These are phyloP conservation scores for Paratinospora sagittata DNA, from an alignment of 164 flowering plant species.

Conservation along the genomic window DNA sequence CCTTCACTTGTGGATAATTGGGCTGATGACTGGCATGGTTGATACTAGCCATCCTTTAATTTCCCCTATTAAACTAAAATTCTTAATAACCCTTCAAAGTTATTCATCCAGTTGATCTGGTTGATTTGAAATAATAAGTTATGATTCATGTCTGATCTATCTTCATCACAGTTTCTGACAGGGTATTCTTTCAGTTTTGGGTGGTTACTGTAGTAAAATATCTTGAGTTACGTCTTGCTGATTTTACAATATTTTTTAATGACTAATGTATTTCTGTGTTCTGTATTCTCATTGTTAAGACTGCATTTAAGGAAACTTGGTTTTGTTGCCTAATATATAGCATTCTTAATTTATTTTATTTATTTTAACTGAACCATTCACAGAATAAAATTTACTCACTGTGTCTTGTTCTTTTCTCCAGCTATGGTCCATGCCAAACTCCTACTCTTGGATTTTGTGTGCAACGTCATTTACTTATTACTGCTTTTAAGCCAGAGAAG, in stretches of 20 bases:
- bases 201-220: not conserved
- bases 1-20: too few relatives aligned
- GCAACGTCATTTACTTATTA: constrained; percentile 81
- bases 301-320: too few relatives aligned
- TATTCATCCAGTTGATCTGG: not conserved
- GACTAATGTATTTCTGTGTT: too few relatives aligned
- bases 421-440: constrained; percentile 98
- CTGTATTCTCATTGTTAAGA: too few relatives aligned
- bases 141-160: not conserved
- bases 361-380: not conserved
- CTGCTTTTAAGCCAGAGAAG: constrained; percentile 82
- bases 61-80: too few relatives aligned
- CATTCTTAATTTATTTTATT: not conserved
- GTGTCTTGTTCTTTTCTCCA: constrained; percentile 18
- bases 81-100: not conserved
- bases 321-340: not conserved
- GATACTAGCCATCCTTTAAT: not conserved
- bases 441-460: constrained; percentile 98
- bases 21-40: not conserved
- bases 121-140: not conserved
- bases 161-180: not conserved
- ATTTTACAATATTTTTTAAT: too few relatives aligned
- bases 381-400: constrained; percentile 12
- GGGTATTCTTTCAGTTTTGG: not conserved
- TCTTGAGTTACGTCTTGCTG: not conserved